Evolutionary conservation across 2,329 filamentous ascomycete species (phyloP).

Genomic region (Eurotiales sp.): DNA sequence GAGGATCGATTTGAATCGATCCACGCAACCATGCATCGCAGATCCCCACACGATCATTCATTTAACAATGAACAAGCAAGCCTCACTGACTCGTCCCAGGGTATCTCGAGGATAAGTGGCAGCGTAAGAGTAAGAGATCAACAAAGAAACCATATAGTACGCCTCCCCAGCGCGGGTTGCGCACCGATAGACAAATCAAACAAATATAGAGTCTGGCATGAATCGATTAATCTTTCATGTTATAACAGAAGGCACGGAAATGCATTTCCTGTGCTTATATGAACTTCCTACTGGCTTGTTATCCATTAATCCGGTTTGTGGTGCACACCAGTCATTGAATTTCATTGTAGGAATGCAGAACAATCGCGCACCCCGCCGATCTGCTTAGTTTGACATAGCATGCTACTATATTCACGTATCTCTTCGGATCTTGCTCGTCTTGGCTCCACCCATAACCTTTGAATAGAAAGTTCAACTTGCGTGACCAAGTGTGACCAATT

Average conservation of each 20-base stretch:
- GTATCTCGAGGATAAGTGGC: neutral
- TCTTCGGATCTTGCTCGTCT: neutral
- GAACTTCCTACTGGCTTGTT: neutral
- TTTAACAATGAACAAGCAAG: neutral
- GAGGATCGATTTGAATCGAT: neutral
- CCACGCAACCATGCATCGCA: neutral
- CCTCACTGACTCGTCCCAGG: neutral
- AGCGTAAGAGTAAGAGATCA: too few species aligned
- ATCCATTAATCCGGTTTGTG: neutral
- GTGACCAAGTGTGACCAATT: neutral
- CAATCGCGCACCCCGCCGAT: neutral
- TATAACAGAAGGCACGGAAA: neutral
- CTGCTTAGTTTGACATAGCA: neutral
- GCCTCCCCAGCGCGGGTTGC: too few species aligned
- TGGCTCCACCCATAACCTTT: neutral
- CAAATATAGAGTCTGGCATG: neutral
- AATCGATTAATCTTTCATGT: neutral
- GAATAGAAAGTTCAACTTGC: neutral
- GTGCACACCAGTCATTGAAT: neutral
- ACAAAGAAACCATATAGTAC: too few species aligned
- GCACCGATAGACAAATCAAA: too few species aligned
- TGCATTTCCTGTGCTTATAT: neutral
- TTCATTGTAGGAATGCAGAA: too few species aligned
- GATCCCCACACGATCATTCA: neutral
- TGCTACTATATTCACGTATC: neutral